Evolutionary conservation across 1,139 yeast species (phyloP).

Genomic region (Nakaseomyces sp.): DNA sequence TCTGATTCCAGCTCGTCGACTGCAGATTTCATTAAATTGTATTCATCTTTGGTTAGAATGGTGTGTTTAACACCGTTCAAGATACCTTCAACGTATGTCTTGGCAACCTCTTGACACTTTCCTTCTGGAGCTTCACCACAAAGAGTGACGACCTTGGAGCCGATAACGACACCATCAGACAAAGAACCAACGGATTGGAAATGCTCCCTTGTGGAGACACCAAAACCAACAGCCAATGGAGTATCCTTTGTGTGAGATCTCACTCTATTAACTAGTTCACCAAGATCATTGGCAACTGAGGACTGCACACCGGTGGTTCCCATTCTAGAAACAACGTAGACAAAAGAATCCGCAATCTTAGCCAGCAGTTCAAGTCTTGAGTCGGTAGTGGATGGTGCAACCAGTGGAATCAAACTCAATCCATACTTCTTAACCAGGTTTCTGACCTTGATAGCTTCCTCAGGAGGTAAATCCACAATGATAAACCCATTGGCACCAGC

Average conservation of each 20-base stretch:
- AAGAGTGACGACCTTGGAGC: slow-evolving; percentile 69
- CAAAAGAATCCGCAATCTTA: slow-evolving; percentile 84
- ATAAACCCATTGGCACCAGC: slow-evolving; percentile 96
- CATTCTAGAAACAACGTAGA: slow-evolving; percentile 94
- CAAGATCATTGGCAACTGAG: slow-evolving; percentile 55
- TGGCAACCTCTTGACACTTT: slow-evolving; percentile 50
- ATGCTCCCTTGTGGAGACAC: slow-evolving; percentile 90
- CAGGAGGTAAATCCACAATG: slow-evolving; percentile 94
- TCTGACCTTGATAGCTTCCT: slow-evolving; percentile 87
- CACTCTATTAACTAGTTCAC: slow-evolving; percentile 63
- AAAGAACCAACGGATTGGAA: slow-evolving; percentile 66
- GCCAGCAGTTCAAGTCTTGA: slow-evolving; percentile 73
- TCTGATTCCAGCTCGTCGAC: slow-evolving; percentile 25
- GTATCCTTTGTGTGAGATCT: slow-evolving; percentile 63
- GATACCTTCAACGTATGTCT: slow-evolving; percentile 58
- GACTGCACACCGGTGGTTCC: slow-evolving; percentile 88
- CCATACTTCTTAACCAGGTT: slow-evolving; percentile 58
- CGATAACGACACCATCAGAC: slow-evolving; percentile 94
- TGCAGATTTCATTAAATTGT: slow-evolving; percentile 23
- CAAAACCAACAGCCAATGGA: slow-evolving; percentile 95
- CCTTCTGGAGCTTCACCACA: slow-evolving; percentile 58
- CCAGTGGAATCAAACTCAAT: slow-evolving; percentile 80
- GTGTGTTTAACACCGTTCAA: slow-evolving; percentile 49
- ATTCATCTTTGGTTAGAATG: slow-evolving; percentile 26
- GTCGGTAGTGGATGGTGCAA: slow-evolving; percentile 93